Base-by-base conservation (phyloP, 345 rosid genomes). In the Eucalyptus shirleyi region DNA sequence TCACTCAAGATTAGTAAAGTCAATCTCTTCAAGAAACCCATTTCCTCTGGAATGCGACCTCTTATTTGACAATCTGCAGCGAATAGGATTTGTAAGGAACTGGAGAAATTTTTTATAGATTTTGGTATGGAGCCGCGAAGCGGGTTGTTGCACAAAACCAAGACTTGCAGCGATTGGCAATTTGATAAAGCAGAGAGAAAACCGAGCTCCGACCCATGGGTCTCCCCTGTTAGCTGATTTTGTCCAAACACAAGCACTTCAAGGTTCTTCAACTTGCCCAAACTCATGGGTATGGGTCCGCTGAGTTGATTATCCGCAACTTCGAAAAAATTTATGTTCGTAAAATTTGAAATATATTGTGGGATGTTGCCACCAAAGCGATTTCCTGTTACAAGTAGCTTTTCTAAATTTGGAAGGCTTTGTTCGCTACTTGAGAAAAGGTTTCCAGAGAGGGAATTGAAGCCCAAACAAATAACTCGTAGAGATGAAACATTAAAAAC, bases 181-280 rank as follows among this genome's bases (percentile, higher is more conserved):
- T 45, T 47, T 0, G 55, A 85, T 44, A 85, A n/a, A 0, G 37
- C 0, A 12, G 55, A 21, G 51, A 85, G 2, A 50, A 45, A 85
- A 85, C 12, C 50, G 37, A 85, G 87, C 87, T 85, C 37, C 10
- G 51, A n/a, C 0, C 51, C 51, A 24, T 5, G 0, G 24, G n/a
- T 1, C 53, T 28, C 87, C 0, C 50, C 50, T 12, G 53, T 85
- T 0, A 45, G 49, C 51, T 44, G 87, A 26, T 85, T 85, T 50
- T 7, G 3, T 0, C 1, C 1, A 7, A 47, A 85, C 1, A 9
- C 0, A 26, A 3, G 1, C n/a, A n/a, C 2, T 23, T 18, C 2
- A 9, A 83, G 87, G 18, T 85, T 85, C 87, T 85, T 85, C 12
- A 85, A 85, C 55, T 28, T 47, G 50, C 87, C 50, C 51, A 47